Conservation (phyloP, 306 rosid species). For the Prunus campanulata region DNA sequence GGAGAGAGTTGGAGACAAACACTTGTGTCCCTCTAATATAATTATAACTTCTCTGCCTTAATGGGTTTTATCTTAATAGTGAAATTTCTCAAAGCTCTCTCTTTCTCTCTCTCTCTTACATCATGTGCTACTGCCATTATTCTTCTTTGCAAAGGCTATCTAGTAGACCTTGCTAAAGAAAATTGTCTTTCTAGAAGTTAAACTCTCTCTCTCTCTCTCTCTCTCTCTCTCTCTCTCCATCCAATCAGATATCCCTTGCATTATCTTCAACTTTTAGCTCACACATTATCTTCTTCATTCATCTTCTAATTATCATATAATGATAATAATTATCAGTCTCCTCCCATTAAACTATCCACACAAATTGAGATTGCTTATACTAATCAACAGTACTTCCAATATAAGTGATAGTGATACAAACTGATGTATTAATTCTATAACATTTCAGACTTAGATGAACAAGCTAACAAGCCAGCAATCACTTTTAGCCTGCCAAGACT, state of each 20-base stretch:
- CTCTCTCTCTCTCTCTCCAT: slow-evolving; percentile 36
- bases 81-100: background rate
- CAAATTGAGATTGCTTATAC: background rate
- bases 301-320: slow-evolving; percentile 53
- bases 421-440: background rate
- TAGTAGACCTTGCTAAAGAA: slow-evolving; percentile 12
- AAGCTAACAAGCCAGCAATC: slow-evolving; percentile 1
- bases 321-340: slow-evolving; percentile 20
- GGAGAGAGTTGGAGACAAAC: slow-evolving; percentile 14
- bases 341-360: slow-evolving; percentile 26
- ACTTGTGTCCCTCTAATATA: slow-evolving; percentile 9
- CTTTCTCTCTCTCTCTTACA: slow-evolving; percentile 5
- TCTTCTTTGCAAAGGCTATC: background rate
- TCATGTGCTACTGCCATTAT: background rate
- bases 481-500: slow-evolving; percentile 20
- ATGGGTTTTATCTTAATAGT: slow-evolving; percentile 11
- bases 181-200: slow-evolving; percentile 13
- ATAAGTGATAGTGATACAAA: background rate
- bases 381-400: background rate
- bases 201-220: too few relatives aligned
- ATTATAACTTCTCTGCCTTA: slow-evolving; percentile 5
- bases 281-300: slow-evolving; percentile 42
- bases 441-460: background rate
- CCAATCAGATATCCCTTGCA: slow-evolving; percentile 48
- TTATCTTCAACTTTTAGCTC: slow-evolving; percentile 54